phyloP scores from a whole-genome alignment of 2,329 filamentous ascomycete genomes.

The Epichloe gansuensis region DNA sequence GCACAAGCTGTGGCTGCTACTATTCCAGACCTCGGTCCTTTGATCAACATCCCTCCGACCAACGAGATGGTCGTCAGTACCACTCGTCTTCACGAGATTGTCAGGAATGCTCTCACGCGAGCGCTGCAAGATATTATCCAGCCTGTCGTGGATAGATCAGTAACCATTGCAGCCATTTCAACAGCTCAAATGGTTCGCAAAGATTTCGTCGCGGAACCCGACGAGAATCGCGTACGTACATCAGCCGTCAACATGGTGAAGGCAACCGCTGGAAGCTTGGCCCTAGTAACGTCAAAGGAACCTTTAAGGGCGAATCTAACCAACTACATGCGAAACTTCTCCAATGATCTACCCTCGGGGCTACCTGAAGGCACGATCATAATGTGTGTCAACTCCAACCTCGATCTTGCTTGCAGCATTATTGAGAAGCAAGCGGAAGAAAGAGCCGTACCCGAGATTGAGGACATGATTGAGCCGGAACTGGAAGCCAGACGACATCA shows the following conservation, averaged over 20 bases:
- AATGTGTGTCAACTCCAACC: constrained; percentile 97
- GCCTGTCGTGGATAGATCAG: constrained; percentile 91
- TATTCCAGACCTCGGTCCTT: constrained; percentile 70
- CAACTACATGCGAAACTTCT: constrained; percentile 77
- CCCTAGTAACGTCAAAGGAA: constrained; percentile 96
- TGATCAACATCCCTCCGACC: constrained; percentile 68
- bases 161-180: constrained; percentile 94
- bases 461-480: constrained; percentile 77
- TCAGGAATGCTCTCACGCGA: constrained; percentile 72
- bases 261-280: constrained; percentile 82
- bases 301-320: constrained; percentile 92
- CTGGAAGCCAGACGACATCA: constrained; percentile 67
- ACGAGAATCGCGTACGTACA: constrained; percentile 73
- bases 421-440: constrained; percentile 95
- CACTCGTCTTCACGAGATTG: constrained; percentile 58
- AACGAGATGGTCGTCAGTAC: constrained; percentile 68
- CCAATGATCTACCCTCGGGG: constrained; percentile 58
- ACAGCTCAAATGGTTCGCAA: constrained; percentile 93
- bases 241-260: constrained; percentile 92
- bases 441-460: constrained; percentile 84
- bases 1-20: constrained; percentile 65
- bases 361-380: constrained; percentile 90
- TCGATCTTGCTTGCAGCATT: constrained; percentile 83
- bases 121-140: constrained; percentile 94
- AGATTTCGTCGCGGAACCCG: constrained; percentile 86